These are phyloP conservation scores for Arctium lappa DNA, from an alignment of 129 eudicot species.

Conservation along the genomic window DNA sequence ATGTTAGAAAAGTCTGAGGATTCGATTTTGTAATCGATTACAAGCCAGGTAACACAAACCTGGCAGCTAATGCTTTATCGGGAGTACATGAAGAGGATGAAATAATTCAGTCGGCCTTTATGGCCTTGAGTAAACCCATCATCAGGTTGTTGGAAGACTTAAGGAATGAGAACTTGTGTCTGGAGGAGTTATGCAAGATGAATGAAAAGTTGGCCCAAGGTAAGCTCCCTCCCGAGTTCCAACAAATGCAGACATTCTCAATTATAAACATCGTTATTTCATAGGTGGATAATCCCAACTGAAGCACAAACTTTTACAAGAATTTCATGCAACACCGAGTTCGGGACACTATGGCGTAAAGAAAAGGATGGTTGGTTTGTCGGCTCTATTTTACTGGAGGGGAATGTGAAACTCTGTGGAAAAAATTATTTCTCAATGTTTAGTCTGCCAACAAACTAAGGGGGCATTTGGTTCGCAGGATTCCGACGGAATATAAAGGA, in stretches of 20 bases:
- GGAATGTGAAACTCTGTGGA: background rate
- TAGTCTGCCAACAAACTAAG: background rate
- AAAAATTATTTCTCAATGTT: background rate
- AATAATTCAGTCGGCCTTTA: no score
- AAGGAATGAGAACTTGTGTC: background rate
- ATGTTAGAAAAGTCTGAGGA: background rate
- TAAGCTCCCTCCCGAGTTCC: background rate
- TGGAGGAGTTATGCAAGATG: background rate
- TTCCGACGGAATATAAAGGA: no score
- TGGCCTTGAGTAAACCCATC: background rate
- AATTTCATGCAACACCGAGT: no score
- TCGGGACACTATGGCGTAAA: no score
- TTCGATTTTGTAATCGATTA: background rate
- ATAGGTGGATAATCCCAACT: no score
- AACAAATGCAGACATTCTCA: background rate
- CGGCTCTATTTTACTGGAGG: background rate
- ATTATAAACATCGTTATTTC: background rate
- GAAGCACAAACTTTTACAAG: no score
- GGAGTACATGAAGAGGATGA: background rate
- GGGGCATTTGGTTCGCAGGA: no score
- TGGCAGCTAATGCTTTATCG: background rate
- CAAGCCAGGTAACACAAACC: background rate
- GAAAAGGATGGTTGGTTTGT: background rate
- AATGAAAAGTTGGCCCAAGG: background rate
- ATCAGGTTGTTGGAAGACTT: background rate